Conservation (phyloP, 1,139 yeast species). For the Geotrichum cucujoidarum region DNA sequence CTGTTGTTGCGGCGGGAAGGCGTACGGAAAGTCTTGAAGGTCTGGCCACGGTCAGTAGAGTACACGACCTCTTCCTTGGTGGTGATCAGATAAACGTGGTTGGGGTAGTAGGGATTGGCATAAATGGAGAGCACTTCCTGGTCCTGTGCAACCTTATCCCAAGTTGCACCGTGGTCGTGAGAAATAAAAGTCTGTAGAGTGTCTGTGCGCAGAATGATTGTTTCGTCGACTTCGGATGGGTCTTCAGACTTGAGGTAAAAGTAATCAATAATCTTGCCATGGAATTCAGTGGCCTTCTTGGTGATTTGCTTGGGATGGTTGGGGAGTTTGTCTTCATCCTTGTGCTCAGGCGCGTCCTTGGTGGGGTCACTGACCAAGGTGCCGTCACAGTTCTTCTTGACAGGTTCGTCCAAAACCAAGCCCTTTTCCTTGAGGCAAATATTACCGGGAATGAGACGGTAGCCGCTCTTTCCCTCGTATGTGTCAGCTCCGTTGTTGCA, state of each 20-base stretch:
- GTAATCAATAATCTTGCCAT: constrained; percentile 49
- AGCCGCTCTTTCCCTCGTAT: constrained; percentile 33
- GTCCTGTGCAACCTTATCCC: constrained; percentile 46
- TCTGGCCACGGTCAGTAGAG: constrained; percentile 65
- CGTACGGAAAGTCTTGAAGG: constrained; percentile 44
- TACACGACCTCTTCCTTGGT: constrained; percentile 44
- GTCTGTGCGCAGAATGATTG: constrained; percentile 59
- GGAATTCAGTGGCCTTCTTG: constrained; percentile 29
- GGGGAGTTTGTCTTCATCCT: constrained; percentile 25
- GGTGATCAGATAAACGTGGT: constrained; percentile 60
- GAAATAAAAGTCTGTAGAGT: constrained; percentile 56
- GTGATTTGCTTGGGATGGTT: constrained; percentile 7
- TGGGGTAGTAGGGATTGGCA: constrained; percentile 59
- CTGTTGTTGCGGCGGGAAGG: constrained; percentile 46
- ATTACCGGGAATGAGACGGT: constrained; percentile 47
- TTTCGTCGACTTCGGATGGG: constrained; percentile 52
- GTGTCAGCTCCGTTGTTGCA: constrained; percentile 36
- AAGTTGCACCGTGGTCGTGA: constrained; percentile 68
- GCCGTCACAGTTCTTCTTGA: constrained; percentile 24
- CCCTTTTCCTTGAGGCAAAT: constrained; percentile 37
- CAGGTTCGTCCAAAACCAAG: constrained; percentile 24
- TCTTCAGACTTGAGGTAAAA: constrained; percentile 48
- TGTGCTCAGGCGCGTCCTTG: constrained; percentile 26
- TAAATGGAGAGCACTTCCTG: constrained; percentile 52
- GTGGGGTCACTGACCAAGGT: constrained; percentile 19